Base-by-base conservation (phyloP, 2,329 filamentous ascomycete species). In the Lecanoromycetidae sp. region DNA sequence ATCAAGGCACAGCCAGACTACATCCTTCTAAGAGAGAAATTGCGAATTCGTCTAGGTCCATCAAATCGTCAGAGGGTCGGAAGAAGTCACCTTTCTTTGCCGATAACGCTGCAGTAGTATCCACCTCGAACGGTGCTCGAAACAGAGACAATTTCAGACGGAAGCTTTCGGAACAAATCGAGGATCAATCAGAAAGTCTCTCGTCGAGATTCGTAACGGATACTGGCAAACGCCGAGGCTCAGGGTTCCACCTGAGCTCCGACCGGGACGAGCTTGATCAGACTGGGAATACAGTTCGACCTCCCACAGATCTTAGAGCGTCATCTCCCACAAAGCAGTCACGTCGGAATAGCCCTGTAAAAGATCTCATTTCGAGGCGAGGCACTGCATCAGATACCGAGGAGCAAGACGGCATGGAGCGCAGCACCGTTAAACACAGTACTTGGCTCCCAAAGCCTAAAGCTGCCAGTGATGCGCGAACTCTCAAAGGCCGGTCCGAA, bases 191-290 rank as follows among this genome's bases (percentile, higher is more conserved):
- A n/a, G 22, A 19, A 44, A 20, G 44, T 10, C 49, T 51, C 9
- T 39, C 27, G 13, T 12, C 42, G 4, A 32, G 32, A 29, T 52
- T 49, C 20, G 26, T 52, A 17, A 29, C 33, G 19, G 15, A 22
- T 9, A 26, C 50, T 47, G 51, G 51, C 27, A 36, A 26, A 26
- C 44, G 40, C 17, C 47, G 47, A 9, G 22, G 22, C 17, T 42
- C 37, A 4, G 38, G 42, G 10, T 25, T 23, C 27, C 36, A 29
- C 15, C 30, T 40, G 10, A 46, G 46, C 23, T 44, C 38, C 17
- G 46, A 47, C 22, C 33, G 44, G 12, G 51, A 52, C 33, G 48
- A 52, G 38, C 40, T 52, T 13, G 37, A 46, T 17, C 26, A 19
- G 10, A 42, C 27, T 27, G 45, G 46, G 33, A 49, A 42, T n/a